Evolutionary conservation across 352 stramenopile genomes (phyloP).

Genomic region (Phytophthora rubi): DNA sequence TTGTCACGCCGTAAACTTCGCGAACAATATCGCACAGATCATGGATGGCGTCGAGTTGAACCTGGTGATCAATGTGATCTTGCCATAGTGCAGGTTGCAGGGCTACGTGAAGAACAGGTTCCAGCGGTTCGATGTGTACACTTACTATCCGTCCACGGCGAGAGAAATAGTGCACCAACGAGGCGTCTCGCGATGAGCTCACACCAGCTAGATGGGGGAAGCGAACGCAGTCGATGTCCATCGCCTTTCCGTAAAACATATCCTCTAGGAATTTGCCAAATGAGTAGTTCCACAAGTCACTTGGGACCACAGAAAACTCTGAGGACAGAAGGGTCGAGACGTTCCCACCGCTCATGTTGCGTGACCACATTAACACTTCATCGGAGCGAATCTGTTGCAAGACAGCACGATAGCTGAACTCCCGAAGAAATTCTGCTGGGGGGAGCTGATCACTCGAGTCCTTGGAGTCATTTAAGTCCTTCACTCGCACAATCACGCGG

Average conservation of each 20-base stretch:
- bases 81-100: conserved; percentile 85
- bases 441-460: conserved; percentile 59
- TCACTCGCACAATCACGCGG: conserved; percentile 74
- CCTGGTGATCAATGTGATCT: conserved; percentile 76
- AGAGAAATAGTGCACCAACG: conserved; percentile 82
- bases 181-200: conserved; percentile 66
- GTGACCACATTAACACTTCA: conserved; percentile 74
- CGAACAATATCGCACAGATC: conserved; percentile 78
- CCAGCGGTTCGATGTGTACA: conserved; percentile 76
- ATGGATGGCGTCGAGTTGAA: conserved; percentile 66
- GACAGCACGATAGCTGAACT: conserved; percentile 68
- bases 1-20: conserved; percentile 80
- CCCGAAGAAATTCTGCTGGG: conserved; percentile 60
- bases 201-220: conserved; percentile 71
- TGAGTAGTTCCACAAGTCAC: conserved; percentile 85
- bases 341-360: conserved; percentile 35
- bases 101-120: conserved; percentile 84
- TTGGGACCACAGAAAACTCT: conserved; percentile 64
- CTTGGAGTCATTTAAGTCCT: conserved; percentile 76
- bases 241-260: conserved; percentile 83
- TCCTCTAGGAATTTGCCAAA: conserved; percentile 90
- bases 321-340: conserved; percentile 40
- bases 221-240: conserved; percentile 69
- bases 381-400: conserved; percentile 67
- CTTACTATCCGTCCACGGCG: conserved; percentile 76